Base-by-base conservation (phyloP, 2,329 filamentous ascomycete genomes). In the Aspergillus sp. region DNA sequence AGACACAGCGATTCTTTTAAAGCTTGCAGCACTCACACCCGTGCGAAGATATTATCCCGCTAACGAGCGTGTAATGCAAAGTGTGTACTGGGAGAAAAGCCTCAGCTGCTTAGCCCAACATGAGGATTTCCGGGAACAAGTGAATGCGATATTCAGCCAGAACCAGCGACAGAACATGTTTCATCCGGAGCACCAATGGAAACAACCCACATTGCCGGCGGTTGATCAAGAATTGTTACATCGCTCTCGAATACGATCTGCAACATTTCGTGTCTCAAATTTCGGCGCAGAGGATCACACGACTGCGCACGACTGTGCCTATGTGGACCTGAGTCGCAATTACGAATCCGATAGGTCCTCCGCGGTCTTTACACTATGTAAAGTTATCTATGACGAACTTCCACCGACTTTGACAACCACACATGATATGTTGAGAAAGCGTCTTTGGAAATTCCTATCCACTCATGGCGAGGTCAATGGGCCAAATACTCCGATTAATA, bases 41-140 rank as follows among this genome's bases (percentile, higher is more conserved):
- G 10, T 9, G 2, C 69, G 82, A 32, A 16, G 45, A 0, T 86
- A 76, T 58, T 86, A 85, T 58, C 69, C 69, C 14, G 52, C 32
- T 3, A 60, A 63, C 52, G 59, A 66, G 49, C 59, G 65, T 14
- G 70, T 73, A 0, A 85, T 86, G 82, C 81, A 87, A 56, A 73
- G 51, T 0, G 73, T 84, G 2, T 1, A 14, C 0, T 87, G 84
- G 84, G 55, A 66, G 0, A 0, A 58, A 0, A n/a, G 54, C 0
- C 65, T 85, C 0, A 72, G 75, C 1, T 75, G 72, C 5, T 62
- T 82, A 1, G 67, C 80, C 0, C 84, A 86, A 55, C 77, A 85
- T 56, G 73, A 74, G 0, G 65, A 67, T 0, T 83, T 84, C 47
- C 71, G 71, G 42, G 61, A 65, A 2, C 52, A 63, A 6, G 80